Conservation (phyloP, 768 basidiomycete genomes). For the Serendipita sp. region DNA sequence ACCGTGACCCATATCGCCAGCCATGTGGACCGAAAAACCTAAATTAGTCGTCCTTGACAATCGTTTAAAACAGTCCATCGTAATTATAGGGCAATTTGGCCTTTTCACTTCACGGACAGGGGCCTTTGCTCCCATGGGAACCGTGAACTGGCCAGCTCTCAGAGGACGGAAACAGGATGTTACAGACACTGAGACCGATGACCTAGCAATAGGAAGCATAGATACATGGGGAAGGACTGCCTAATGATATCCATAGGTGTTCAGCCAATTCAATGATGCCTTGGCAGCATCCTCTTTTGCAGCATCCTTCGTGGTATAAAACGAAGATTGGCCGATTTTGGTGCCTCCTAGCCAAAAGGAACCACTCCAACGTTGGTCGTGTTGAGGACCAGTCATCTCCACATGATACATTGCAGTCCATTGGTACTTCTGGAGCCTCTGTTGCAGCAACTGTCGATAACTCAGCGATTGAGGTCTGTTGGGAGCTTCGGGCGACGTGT, state of each 20-base stretch:
- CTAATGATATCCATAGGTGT: slow-evolving; percentile 2
- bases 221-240: neutral
- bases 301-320: neutral
- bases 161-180: too few relatives aligned
- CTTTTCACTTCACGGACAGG: too few relatives aligned
- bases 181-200: too few relatives aligned
- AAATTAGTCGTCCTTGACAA: too few relatives aligned
- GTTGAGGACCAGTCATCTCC: neutral
- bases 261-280: neutral
- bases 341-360: neutral
- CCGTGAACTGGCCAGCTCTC: too few relatives aligned
- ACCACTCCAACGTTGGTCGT: neutral
- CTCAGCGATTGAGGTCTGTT: neutral
- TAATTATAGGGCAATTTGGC: too few relatives aligned
- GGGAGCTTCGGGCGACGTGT: too few relatives aligned
- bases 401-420: neutral
- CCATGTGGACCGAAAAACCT: too few relatives aligned
- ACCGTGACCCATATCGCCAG: too few relatives aligned
- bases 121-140: too few relatives aligned
- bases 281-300: neutral
- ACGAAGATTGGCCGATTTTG: neutral
- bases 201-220: too few relatives aligned
- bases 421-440: neutral
- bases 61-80: too few relatives aligned
- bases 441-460: neutral